Evolutionary conservation across 2,329 filamentous ascomycete species (phyloP).

Genomic region (Raffaelea albimanens): DNA sequence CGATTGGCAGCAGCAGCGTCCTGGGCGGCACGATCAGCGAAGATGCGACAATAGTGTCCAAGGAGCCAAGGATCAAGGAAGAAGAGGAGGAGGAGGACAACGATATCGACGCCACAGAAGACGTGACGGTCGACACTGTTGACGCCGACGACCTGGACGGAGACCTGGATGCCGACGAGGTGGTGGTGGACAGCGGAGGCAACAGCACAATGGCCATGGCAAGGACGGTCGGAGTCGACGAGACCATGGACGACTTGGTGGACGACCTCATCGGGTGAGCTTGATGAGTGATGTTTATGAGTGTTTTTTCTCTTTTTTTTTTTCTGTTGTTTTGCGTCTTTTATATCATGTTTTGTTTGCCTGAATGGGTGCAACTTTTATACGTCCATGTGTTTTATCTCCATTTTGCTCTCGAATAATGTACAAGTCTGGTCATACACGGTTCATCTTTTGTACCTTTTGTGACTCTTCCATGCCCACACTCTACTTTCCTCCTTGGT

Average conservation of each 20-base stretch:
- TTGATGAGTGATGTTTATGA: background rate
- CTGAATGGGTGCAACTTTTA: too few relatives aligned
- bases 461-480: too few relatives aligned
- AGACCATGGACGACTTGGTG: conserved; percentile 8
- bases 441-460: too few relatives aligned
- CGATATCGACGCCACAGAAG: conserved; percentile 10
- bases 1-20: conserved; percentile 17
- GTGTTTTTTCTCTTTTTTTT: conserved; percentile 2
- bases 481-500: background rate
- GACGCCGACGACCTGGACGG: conserved; percentile 12
- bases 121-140: conserved; percentile 30
- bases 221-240: conserved; percentile 1
- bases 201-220: conserved; percentile 4
- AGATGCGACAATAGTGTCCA: conserved; percentile 30
- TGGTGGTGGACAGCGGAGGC: conserved; percentile 29
- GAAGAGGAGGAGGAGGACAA: conserved; percentile 33
- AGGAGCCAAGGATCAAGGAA: conserved; percentile 35
- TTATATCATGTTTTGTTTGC: background rate
- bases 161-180: conserved; percentile 28
- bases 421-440: too few relatives aligned
- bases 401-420: too few relatives aligned
- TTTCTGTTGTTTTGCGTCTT: background rate
- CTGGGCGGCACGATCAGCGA: conserved; percentile 16
- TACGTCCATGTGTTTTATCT: background rate
- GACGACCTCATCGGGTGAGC: conserved; percentile 1